phyloP scores from a whole-genome alignment of 2,329 filamentous ascomycete genomes.

The Clathrospora elynae region DNA sequence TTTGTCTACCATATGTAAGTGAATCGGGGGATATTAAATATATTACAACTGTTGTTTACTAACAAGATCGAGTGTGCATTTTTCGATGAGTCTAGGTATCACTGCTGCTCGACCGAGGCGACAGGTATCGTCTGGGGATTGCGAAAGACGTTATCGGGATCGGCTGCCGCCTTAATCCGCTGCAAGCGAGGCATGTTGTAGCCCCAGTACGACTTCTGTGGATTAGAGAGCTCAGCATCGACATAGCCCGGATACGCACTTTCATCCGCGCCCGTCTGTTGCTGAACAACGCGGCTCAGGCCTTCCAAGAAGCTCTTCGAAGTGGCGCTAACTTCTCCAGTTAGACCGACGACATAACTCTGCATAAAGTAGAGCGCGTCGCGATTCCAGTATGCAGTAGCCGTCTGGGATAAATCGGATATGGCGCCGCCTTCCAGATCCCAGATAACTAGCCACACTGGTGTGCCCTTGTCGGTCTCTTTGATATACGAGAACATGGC shows the following conservation, averaged over 20 bases:
- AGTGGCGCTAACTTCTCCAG: background rate
- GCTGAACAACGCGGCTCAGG: background rate
- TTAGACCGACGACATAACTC: conserved; percentile 1
- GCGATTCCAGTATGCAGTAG: conserved; percentile 3
- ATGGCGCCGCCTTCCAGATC: conserved; percentile 3
- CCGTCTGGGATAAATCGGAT: conserved; percentile 1
- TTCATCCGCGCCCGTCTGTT: background rate
- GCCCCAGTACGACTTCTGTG: conserved; percentile 4
- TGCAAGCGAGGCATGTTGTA: background rate
- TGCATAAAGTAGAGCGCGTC: conserved; percentile 4
- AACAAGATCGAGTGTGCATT: too few relatives aligned
- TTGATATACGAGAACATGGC: conserved; percentile 5
- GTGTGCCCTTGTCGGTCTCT: background rate
- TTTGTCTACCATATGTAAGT: too few relatives aligned
- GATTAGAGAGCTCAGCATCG: conserved; percentile 1
- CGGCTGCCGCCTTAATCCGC: background rate
- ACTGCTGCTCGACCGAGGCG: too few relatives aligned
- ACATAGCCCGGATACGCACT: conserved; percentile 2
- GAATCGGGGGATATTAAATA: too few relatives aligned
- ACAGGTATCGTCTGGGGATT: conserved; percentile 3
- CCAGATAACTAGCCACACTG: conserved; percentile 3
- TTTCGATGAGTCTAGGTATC: too few relatives aligned
- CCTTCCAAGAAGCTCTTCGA: conserved; percentile 3
- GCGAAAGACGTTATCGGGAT: conserved; percentile 3
- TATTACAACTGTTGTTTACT: too few relatives aligned